A percentile compares a stretch with the other conserved stretches of the same genome.
Conservation (phyloP, 148 eudicot species). For the Camellia lanceoleosa region DNA sequence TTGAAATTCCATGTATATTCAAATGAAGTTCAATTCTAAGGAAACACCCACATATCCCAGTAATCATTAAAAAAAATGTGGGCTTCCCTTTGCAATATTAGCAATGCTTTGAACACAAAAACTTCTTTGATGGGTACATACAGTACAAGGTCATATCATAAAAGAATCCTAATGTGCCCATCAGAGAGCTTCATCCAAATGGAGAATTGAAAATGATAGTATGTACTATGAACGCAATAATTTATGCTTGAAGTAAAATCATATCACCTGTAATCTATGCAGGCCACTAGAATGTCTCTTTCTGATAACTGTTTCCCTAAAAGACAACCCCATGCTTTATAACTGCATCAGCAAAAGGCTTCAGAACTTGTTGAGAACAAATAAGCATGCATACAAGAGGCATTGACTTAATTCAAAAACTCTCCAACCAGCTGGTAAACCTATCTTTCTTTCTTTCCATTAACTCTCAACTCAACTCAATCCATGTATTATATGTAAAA, state of each 20-base stretch:
- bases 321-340: conserved; percentile 85
- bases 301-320: conserved; percentile 67
- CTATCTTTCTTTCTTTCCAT: background rate
- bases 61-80: background rate
- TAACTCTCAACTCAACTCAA: background rate
- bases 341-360: conserved; percentile 37
- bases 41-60: background rate
- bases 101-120: background rate
- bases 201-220: background rate
- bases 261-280: conserved; percentile 77
- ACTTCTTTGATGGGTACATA: background rate
- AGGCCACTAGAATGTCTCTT: conserved; percentile 70
- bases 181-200: background rate
- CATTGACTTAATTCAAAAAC: background rate
- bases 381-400: background rate
- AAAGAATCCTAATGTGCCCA: background rate
- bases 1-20: background rate
- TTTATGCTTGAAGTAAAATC: conserved; percentile 7
- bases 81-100: background rate
- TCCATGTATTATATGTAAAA: background rate
- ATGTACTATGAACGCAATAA: background rate
- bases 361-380: conserved; percentile 5
- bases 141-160: background rate
- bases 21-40: background rate
- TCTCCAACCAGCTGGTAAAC: background rate